Evolutionary conservation across 306 rosid species (phyloP), one percentile per base, ranked within the genome.

Genomic region (Myrica gale): DNA sequence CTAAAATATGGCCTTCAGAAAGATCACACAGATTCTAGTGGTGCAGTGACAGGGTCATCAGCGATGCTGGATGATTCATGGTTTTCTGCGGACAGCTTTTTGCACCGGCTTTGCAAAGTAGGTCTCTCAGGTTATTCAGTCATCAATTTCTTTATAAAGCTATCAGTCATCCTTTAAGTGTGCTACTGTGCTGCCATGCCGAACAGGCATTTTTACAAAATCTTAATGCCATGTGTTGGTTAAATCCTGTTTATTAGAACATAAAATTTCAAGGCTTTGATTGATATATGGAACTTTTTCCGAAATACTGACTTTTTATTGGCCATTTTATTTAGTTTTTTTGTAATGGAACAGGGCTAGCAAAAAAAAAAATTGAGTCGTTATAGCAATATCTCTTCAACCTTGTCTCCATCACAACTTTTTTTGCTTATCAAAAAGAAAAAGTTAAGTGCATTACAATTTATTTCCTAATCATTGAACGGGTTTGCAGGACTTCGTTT

Each of bases 81-180:
- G 96, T 82, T 91, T 82, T 82, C 87, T 57, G 67, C 88, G 5
- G 89, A 91, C 70, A 87, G 91, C 83, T 90, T 94, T 80, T 75
- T 91, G 74, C 77, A 87, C 80, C 89, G 71, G 78, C 90, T 91
- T 65, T 94, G 88, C 75, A 94, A 94, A 95, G 97, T 91, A 82
- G 46, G 44, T 58, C 32, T 39, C 17, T 48, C 47, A 51, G 43
- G 42, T 46, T 65, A 74, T 68, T 39, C 42, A 46, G 39, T 46
- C 70, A 61, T 65, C 11, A 5, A 32, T 32, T 32, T 32, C 37
- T 32, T 32, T 32, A 32, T 32, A 32, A 32, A 32, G 37, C 37
- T 32, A 32, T 39, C 42, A 46, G 39, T 46, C 70, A 61, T 65
- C 11, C 1, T 47, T 65, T 41, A 3, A 9, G 42, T 81, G 68